Base-by-base conservation (phyloP, 75 land plant species). In the Chamaecyparis obtusa region DNA sequence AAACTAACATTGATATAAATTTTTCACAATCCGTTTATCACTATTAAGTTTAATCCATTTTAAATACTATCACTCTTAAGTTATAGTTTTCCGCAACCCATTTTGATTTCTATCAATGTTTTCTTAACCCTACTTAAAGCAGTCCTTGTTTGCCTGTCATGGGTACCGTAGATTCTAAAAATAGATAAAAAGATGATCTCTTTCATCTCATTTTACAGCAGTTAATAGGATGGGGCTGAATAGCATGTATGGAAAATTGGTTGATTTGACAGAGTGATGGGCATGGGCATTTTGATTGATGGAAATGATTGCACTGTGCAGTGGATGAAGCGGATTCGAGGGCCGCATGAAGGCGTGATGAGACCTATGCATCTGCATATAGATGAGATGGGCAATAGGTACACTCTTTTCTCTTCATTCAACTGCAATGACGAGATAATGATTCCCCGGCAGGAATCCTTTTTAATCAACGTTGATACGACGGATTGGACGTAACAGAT, bases 401-500 rank as follows among this genome's bases (percentile, higher is more conserved):
- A 44, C 36, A 32, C 32, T 32, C 33, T 72, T 33, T 32, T 13
- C 35, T 72, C 15, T 72, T 72, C 33, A 72, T 30, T 72, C 35
- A 33, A 72, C 36, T 72, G 36, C 76, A 72, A 72, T 72, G 76
- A 72, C 76, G 76, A 72, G 36, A 72, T 72, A 72, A 72, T 72
- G 76, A 72, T 72, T 72, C 36, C 15, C 36, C 15, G 76, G 76
- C 76, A 33, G 36, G 76, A 33, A 3, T 72, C 36, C 36, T 33
- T 32, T 32, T 72, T 72, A 0, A 72, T 72, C 75, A 30, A 72
- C 36, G 36, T 10, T 72, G 76, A 72, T 72, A 72, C 15, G 76
- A 72, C 76, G 76, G n/a, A 72, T 72, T 32, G 33, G 36, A 72
- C 76, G 36, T 72, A 32, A 72, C 76, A 72, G 76, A 72, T 72